Evolutionary conservation across 345 rosid species (phyloP), one percentile per base, ranked within the genome.

Genomic region (Pistacia atlantica): DNA sequence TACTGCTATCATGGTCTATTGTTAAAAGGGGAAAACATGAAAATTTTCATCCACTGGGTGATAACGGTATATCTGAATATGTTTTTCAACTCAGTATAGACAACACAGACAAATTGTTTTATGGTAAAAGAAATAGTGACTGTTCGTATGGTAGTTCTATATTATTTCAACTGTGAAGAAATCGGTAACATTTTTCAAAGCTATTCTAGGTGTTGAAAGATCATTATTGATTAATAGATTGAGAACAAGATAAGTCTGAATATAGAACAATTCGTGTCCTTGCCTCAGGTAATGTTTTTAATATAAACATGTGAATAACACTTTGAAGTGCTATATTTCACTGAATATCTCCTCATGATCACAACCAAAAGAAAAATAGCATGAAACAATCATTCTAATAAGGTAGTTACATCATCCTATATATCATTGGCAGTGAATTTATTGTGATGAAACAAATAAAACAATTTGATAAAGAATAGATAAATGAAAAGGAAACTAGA

Each of bases 41-140:
- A 14, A 54, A 54, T 54, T 54, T 5, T 62, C 17, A 31, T 12
- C 42, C 42, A 12, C 7, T 12, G 0, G 42, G 42, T 62, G n/a
- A 5, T 62, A 10, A 5, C 10, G 17, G 8, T 31, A 31, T 61
- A 25, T 13, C 18, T 9, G 18, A 12, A 31, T 61, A 10, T 13
- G 42, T 31, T 62, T 31, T 25, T 31, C 37, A 13, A 62, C 13
- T 54, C 17, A 31, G 10, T 48, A 13, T 35, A 69, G 60, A 25
- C 16, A 52, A 69, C 25, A 13, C 55, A 69, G 60, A 25, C 16
- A 52, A 69, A 11, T 28, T 52, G 28, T 54, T 37, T n/a, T 11
- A 69, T 31, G 73, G 73, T 52, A 52, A 52, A 52, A 69, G 46
- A 69, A 54, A 18, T 54, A 31, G 33, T 69, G 31, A 18, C 42